Conservation (phyloP, 305 asterid species). For the Vinca major region DNA sequence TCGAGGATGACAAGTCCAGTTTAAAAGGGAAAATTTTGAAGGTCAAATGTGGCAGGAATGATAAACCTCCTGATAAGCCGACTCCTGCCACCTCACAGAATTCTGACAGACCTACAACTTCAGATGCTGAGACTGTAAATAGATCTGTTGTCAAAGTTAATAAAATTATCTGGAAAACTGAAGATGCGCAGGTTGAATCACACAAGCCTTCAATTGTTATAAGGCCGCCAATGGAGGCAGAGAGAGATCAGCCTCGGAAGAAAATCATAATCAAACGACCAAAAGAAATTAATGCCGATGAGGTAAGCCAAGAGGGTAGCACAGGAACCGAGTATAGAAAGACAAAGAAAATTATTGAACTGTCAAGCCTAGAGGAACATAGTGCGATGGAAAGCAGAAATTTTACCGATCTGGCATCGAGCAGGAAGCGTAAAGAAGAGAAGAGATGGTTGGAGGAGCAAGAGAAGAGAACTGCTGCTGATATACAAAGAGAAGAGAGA, state of each 20-base stretch:
- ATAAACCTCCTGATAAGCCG: slow-evolving; percentile 59
- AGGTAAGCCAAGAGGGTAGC: slow-evolving; percentile 82
- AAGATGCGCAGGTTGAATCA: slow-evolving; percentile 47
- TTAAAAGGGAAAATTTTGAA: slow-evolving; percentile 75
- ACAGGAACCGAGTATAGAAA: slow-evolving; percentile 60
- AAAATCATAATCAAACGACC: slow-evolving; percentile 71
- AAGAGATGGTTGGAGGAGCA: slow-evolving; percentile 47
- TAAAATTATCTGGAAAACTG: slow-evolving; percentile 66
- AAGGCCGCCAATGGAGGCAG: slow-evolving; percentile 71
- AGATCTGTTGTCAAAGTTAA: slow-evolving; percentile 54
- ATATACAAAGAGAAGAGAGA: slow-evolving; percentile 51
- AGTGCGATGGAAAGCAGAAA: slow-evolving; percentile 36
- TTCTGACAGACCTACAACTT: slow-evolving; percentile 56
- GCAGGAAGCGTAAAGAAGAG: slow-evolving; percentile 56
- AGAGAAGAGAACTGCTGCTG: slow-evolving; percentile 48
- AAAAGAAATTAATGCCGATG: slow-evolving; percentile 63
- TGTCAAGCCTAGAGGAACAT: slow-evolving; percentile 53
- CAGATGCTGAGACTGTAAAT: slow-evolving; percentile 65
- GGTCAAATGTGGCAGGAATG: slow-evolving; percentile 74
- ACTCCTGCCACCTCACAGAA: slow-evolving; percentile 65
- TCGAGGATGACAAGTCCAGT: slow-evolving; percentile 65
- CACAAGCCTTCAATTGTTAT: slow-evolving; percentile 62
- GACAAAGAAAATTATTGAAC: slow-evolving; percentile 65
- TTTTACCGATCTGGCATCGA: slow-evolving; percentile 44
- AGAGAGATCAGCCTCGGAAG: slow-evolving; percentile 66